Percentiles rank a stretch among this genome's conserved stretches.
phyloP scores from a whole-genome alignment of 1,284 basidiomycete species.

The Papiliotrema terrestris region DNA sequence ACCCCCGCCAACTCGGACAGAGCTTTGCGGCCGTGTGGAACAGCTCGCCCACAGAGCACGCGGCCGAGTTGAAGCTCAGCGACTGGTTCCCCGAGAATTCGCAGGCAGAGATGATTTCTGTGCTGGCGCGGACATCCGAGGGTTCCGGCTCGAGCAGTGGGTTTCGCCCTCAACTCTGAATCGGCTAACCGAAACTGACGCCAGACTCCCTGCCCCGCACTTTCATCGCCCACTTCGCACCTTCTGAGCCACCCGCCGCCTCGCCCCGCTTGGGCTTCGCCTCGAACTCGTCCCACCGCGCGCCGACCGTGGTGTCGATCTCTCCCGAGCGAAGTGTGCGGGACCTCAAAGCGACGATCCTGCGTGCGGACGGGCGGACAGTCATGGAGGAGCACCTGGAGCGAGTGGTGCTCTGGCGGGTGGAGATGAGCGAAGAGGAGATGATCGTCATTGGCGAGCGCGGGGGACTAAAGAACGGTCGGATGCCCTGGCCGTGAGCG shows the following conservation, averaged over 20 bases:
- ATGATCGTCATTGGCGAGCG: slow-evolving; percentile 40
- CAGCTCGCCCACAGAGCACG: background rate
- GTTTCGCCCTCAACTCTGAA: background rate
- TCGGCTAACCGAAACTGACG: background rate
- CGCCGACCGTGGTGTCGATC: slow-evolving; percentile 33
- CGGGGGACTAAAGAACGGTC: slow-evolving; percentile 35
- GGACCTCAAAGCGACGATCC: slow-evolving; percentile 36
- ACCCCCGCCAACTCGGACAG: slow-evolving; percentile 28
- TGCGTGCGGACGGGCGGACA: slow-evolving; percentile 27
- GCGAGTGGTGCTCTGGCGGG: slow-evolving; percentile 36
- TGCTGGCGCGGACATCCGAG: slow-evolving; percentile 30
- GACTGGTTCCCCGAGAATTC: slow-evolving; percentile 17
- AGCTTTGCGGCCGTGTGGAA: slow-evolving; percentile 19
- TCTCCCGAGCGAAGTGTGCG: slow-evolving; percentile 24
- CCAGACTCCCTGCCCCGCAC: slow-evolving; percentile 21
- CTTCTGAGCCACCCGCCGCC: slow-evolving; percentile 3
- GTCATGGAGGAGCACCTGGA: slow-evolving; percentile 16
- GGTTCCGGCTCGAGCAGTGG: slow-evolving; percentile 9
- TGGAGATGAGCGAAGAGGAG: slow-evolving; percentile 41
- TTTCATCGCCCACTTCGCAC: slow-evolving; percentile 30
- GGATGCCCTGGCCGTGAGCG: slow-evolving; percentile 45
- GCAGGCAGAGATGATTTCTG: slow-evolving; percentile 24
- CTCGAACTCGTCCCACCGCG: background rate
- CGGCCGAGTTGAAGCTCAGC: slow-evolving; percentile 7
- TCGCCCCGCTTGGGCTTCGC: background rate